Base-by-base conservation (phyloP, 176 grass and related monocot species). In the Oryza meridionalis region DNA sequence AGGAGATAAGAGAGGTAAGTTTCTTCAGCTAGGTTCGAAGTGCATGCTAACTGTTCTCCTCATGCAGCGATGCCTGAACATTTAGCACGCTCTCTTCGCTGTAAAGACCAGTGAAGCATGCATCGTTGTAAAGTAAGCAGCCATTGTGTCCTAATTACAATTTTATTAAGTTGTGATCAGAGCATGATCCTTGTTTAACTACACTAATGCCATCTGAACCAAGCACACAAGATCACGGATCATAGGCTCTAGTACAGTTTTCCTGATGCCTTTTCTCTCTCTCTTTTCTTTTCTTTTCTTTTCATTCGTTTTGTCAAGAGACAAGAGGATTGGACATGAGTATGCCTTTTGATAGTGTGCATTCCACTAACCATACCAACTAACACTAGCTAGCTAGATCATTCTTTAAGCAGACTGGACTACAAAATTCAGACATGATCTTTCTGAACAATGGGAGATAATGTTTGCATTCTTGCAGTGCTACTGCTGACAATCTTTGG, bases 41-140 rank as follows among this genome's bases (percentile, higher is more conserved):
- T 40, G 38, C 75, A 77, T 74, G 47, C 81, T 44, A 72, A 49
- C 46, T 69, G 72, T 16, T 65, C 47, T 16, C 7, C 31, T 19
- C 19, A 67, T 19, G 6, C 32, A 46, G 45, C 26, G 50, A 84
- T 21, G 81, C 63, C 63, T 69, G 46, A 47, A 26, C 45, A 80
- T 47, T 73, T 29, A 13, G 37, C 46, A 53, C 46, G 63, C 27
- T 12, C 65, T 81, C 43, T 65, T 75, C 4, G 88, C 69, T 84
- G 76, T 69, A 79, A 79, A 79, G 79, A 77, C 69, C 4, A 21
- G 33, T 13, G 58, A 5, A 73, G 29, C 80, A 53, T 77, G 66
- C 74, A 50, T 11, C 21, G 58, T 44, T 67, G 43, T 62, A 55
- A 66, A 88, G 70, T 27, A 65, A 65, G 73, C 70, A 76, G 6